Percentiles rank a stretch among this genome's conserved stretches.
These are phyloP conservation scores for Hypericum androsaemum DNA, from an alignment of 345 rosid genomes.

Conservation along the genomic window DNA sequence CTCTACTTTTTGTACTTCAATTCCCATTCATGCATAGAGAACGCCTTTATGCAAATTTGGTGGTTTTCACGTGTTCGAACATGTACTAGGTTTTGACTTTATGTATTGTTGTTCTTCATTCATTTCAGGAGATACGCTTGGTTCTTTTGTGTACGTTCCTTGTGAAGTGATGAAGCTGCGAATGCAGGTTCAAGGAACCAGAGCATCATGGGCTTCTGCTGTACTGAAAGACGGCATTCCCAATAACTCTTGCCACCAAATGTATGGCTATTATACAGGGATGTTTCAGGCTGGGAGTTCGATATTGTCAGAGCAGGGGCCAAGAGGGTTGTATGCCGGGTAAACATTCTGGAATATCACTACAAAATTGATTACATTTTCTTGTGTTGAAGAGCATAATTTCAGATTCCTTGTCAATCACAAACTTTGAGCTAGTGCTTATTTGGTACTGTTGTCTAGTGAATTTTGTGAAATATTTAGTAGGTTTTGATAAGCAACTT, in stretches of 20 bases:
- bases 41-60: background rate
- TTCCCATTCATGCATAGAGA: background rate
- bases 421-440: too few relatives aligned
- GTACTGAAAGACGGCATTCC: constrained; percentile 32
- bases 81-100: too few relatives aligned
- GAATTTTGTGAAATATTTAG: too few relatives aligned
- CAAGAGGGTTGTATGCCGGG: constrained; percentile 85
- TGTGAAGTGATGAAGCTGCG: constrained; percentile 97
- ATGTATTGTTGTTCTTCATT: constrained; percentile 19
- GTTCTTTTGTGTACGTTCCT: constrained; percentile 85
- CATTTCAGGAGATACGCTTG: constrained; percentile 84
- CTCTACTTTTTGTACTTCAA: background rate
- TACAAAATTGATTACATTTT: too few relatives aligned
- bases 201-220: constrained; percentile 56
- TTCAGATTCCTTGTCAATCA: too few relatives aligned
- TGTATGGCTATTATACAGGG: constrained; percentile 72
- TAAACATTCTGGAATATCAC: constrained; percentile 12
- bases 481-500: too few relatives aligned
- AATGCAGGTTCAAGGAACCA: constrained; percentile 93
- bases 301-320: constrained; percentile 82
- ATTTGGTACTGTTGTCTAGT: too few relatives aligned
- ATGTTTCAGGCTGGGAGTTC: constrained; percentile 83
- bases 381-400: too few relatives aligned
- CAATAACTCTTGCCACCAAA: constrained; percentile 37
- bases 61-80: too few relatives aligned